Conservation (phyloP, 495 filamentous ascomycete genomes). For the Penicillium waksmanii region DNA sequence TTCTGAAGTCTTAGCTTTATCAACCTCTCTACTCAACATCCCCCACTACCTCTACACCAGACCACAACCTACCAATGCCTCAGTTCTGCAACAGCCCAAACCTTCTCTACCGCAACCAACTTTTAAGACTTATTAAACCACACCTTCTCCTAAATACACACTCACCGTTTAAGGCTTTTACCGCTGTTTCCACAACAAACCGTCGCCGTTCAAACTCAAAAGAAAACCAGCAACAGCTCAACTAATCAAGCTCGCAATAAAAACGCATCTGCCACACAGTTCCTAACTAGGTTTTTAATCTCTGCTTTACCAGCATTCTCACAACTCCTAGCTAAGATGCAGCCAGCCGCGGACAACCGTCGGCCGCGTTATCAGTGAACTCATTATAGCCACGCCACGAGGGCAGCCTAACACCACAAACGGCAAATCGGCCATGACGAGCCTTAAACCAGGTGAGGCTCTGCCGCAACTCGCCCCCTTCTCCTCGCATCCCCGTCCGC, state of each 20-base stretch:
- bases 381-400: slow-evolving; percentile 11
- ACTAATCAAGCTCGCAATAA: slow-evolving; percentile 3
- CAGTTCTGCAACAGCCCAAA: background rate
- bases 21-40: slow-evolving; percentile 4
- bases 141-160: background rate
- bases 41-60: slow-evolving; percentile 5
- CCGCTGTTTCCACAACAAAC: slow-evolving; percentile 9
- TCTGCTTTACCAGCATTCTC: slow-evolving; percentile 11
- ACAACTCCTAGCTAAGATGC: slow-evolving; percentile 11
- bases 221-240: slow-evolving; percentile 1
- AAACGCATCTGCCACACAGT: slow-evolving; percentile 5
- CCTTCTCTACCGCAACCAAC: background rate
- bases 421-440: background rate
- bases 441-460: slow-evolving; percentile 13
- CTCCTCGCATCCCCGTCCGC: no score
- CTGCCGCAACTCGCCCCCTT: no score
- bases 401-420: slow-evolving; percentile 11
- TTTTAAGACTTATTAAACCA: background rate
- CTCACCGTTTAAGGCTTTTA: slow-evolving; percentile 6
- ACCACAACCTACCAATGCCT: slow-evolving; percentile 4
- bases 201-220: slow-evolving; percentile 4
- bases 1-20: slow-evolving; percentile 4
- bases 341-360: slow-evolving; percentile 11
- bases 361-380: slow-evolving; percentile 9
- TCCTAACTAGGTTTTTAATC: slow-evolving; percentile 7